Evolutionary conservation across 2,329 filamentous ascomycete genomes (phyloP).

Genomic region (Aotearoamyces nothofagi): DNA sequence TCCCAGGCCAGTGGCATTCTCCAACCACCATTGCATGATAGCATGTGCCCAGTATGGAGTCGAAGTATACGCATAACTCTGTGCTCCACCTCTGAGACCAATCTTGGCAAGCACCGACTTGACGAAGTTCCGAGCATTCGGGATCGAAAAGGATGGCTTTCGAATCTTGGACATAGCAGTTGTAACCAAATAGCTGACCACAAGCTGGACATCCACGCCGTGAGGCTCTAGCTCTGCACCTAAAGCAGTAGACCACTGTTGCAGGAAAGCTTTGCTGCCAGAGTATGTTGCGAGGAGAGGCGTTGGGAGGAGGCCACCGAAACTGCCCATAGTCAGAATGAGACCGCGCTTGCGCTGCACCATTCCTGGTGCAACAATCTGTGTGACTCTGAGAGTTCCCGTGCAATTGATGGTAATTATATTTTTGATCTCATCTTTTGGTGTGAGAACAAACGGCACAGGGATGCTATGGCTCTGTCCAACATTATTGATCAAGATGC

Average conservation of each 20-base stretch:
- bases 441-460: slow-evolving; percentile 71
- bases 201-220: slow-evolving; percentile 79
- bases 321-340: slow-evolving; percentile 94
- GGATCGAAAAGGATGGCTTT: slow-evolving; percentile 61
- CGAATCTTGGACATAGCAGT: slow-evolving; percentile 96
- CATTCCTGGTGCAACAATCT: slow-evolving; percentile 74
- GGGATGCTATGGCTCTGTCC: slow-evolving; percentile 89
- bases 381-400: slow-evolving; percentile 77
- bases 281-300: slow-evolving; percentile 92
- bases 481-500: slow-evolving; percentile 91
- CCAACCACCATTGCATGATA: slow-evolving; percentile 70
- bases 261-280: slow-evolving; percentile 93
- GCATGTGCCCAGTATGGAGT: slow-evolving; percentile 92
- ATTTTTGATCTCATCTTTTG: slow-evolving; percentile 64
- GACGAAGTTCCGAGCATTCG: slow-evolving; percentile 72
- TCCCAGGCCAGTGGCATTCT: slow-evolving; percentile 41
- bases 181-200: slow-evolving; percentile 84
- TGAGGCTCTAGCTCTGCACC: slow-evolving; percentile 67
- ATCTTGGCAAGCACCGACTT: slow-evolving; percentile 64
- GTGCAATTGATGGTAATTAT: slow-evolving; percentile 95
- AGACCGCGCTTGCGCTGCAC: slow-evolving; percentile 70
- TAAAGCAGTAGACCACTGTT: slow-evolving; percentile 85
- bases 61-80: slow-evolving; percentile 67
- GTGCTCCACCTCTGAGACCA: slow-evolving; percentile 61
- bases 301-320: slow-evolving; percentile 83